A percentile compares a stretch with the other conserved stretches of the same genome.
phyloP scores from a whole-genome alignment of 2,329 filamentous ascomycete species.

The Aspergillus sp. region DNA sequence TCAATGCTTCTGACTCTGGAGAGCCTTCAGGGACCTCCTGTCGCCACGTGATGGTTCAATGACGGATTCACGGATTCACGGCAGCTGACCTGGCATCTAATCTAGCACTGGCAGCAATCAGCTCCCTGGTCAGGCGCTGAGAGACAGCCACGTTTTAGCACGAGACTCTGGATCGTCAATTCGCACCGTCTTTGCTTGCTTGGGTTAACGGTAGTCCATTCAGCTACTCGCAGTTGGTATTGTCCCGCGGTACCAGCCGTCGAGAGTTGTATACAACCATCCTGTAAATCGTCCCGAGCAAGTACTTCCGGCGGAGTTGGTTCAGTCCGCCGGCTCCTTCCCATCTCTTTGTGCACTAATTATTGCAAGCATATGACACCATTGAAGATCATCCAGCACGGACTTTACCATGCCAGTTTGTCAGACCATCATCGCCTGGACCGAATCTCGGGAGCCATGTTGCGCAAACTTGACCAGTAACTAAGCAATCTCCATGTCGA shows the following conservation, averaged over 20 bases:
- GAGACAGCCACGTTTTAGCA: background rate
- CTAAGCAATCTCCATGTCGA: background rate
- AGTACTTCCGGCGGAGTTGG: background rate
- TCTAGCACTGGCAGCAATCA: background rate
- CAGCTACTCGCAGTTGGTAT: no score
- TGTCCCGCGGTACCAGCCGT: background rate
- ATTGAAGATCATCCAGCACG: slow-evolving; percentile 6
- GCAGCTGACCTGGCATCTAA: slow-evolving; percentile 22
- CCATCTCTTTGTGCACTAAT: background rate
- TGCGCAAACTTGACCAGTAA: background rate
- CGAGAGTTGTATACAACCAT: background rate
- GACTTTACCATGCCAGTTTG: background rate
- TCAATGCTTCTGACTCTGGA: background rate
- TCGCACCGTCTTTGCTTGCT: background rate
- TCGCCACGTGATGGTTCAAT: slow-evolving; percentile 32
- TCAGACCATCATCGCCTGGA: background rate
- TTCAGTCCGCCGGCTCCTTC: no score
- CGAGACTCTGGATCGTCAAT: background rate
- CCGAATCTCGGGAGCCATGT: background rate
- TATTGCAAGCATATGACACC: slow-evolving; percentile 7
- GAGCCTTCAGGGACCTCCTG: slow-evolving; percentile 10
- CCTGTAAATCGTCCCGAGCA: background rate
- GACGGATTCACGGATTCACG: slow-evolving; percentile 10
- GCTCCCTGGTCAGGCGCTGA: background rate
- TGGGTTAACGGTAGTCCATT: background rate